phyloP scores from a whole-genome alignment of 306 rosid species.

The Cyclanthera cordifolia region DNA sequence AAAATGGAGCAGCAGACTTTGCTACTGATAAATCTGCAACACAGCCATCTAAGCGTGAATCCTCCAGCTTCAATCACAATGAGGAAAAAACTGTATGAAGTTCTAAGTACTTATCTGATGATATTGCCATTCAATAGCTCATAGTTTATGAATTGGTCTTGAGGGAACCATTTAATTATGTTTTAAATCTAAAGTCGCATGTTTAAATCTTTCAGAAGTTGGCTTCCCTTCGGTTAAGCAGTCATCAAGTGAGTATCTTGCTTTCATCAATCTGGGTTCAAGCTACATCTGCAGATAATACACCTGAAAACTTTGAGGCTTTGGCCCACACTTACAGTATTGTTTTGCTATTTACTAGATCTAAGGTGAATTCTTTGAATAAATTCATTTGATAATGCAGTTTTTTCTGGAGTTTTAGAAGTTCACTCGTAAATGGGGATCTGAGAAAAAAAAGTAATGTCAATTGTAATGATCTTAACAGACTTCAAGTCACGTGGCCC shows the following conservation, averaged over 20 bases:
- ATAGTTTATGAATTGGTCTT: background rate
- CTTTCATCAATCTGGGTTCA: conserved; percentile 96
- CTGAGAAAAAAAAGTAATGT: background rate
- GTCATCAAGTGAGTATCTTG: conserved; percentile 85
- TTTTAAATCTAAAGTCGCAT: conserved; percentile 12
- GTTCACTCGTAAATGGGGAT: background rate
- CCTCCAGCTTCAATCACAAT: conserved; percentile 27
- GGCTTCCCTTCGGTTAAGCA: conserved; percentile 70
- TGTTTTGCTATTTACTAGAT: conserved; percentile 58
- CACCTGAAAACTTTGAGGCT: conserved; percentile 71
- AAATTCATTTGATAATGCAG: conserved; percentile 10
- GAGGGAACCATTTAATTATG: conserved; percentile 2
- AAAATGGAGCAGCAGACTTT: conserved; percentile 21
- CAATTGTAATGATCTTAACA: conserved; percentile 20
- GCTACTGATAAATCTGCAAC: conserved; percentile 22
- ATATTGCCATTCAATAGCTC: background rate
- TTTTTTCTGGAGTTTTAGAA: background rate
- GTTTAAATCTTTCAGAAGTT: conserved; percentile 43
- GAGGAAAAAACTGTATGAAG: conserved; percentile 47
- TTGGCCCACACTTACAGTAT: conserved; percentile 76
- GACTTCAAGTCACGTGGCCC: conserved; percentile 62
- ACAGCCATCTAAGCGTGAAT: conserved; percentile 19
- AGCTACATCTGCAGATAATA: conserved; percentile 66
- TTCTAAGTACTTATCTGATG: background rate
- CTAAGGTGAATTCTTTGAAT: conserved; percentile 51